phyloP scores from a whole-genome alignment of 1,284 basidiomycete species.

The Trichosporon sp. region DNA sequence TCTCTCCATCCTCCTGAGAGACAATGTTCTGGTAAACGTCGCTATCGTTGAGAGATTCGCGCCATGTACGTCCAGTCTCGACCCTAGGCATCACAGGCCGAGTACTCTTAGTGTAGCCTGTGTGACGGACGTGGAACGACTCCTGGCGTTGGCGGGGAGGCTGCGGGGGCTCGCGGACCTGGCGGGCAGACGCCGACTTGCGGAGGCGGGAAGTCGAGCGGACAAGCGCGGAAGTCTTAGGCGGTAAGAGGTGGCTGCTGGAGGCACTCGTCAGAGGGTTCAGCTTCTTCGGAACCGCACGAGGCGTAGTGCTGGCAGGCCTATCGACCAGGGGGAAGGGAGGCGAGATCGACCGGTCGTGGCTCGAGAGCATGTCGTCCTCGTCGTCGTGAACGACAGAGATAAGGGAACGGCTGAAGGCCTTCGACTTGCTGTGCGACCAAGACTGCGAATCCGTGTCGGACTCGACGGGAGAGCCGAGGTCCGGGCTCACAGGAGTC shows the following conservation, averaged over 20 bases:
- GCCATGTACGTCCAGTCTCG: conserved; percentile 26
- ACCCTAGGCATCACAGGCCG: conserved; percentile 7
- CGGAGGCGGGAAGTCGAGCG: conserved; percentile 8
- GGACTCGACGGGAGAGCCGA: not conserved
- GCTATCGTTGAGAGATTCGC: conserved; percentile 28
- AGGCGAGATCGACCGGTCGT: conserved; percentile 10
- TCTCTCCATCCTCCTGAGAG: conserved; percentile 44
- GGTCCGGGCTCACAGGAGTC: not conserved
- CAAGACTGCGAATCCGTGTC: not conserved
- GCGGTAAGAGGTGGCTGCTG: not conserved
- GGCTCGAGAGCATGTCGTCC: not conserved
- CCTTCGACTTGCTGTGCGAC: not conserved
- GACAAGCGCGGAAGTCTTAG: not conserved
- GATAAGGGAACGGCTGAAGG: conserved; percentile 12
- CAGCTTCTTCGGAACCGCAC: not conserved
- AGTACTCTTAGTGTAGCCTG: conserved; percentile 37
- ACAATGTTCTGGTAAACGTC: conserved; percentile 23
- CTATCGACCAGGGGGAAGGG: conserved; percentile 1
- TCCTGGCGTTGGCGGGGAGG: conserved; percentile 32
- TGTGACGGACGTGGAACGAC: conserved; percentile 35
- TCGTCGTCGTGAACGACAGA: conserved; percentile 8
- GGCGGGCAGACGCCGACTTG: conserved; percentile 8
- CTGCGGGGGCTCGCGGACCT: conserved; percentile 27
- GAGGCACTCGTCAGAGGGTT: not conserved
- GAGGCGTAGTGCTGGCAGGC: conserved; percentile 1